A percentile compares a stretch with the other conserved stretches of the same genome.
Conservation (phyloP, 75 land plant genomes). For the Sequoia sempervirens region DNA sequence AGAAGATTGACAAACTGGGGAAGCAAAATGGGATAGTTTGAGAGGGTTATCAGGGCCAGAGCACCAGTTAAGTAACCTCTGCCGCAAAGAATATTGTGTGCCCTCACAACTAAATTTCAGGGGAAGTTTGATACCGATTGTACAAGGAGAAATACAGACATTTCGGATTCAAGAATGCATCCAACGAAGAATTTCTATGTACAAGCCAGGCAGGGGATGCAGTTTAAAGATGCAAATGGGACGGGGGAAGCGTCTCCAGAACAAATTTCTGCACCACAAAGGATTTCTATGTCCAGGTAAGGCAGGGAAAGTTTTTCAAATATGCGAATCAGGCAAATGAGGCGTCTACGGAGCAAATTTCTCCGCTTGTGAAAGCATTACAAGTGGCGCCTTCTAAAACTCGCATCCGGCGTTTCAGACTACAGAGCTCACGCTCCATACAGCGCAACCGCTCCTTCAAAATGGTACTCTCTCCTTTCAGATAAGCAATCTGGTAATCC, state of each 20-base stretch:
- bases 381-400: background rate
- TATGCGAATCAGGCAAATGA: constrained; percentile 4
- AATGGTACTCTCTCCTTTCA: constrained; percentile 31
- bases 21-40: background rate
- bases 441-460: constrained; percentile 25
- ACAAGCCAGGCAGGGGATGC: background rate
- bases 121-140: background rate
- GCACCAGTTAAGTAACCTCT: background rate
- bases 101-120: background rate
- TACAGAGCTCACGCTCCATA: constrained; percentile 26
- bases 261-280: background rate
- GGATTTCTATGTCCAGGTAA: background rate
- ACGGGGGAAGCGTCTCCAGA: background rate
- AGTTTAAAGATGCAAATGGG: background rate
- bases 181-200: background rate
- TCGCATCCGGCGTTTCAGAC: constrained; percentile 22
- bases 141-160: background rate
- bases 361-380: background rate
- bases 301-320: background rate
- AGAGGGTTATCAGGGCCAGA: background rate
- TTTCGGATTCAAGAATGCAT: background rate
- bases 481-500: constrained; percentile 31
- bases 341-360: constrained; percentile 2
- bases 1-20: background rate
- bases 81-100: background rate